Evolutionary conservation across 805 yeast species (phyloP).

Genomic region (Barnettozyma sucrosica): DNA sequence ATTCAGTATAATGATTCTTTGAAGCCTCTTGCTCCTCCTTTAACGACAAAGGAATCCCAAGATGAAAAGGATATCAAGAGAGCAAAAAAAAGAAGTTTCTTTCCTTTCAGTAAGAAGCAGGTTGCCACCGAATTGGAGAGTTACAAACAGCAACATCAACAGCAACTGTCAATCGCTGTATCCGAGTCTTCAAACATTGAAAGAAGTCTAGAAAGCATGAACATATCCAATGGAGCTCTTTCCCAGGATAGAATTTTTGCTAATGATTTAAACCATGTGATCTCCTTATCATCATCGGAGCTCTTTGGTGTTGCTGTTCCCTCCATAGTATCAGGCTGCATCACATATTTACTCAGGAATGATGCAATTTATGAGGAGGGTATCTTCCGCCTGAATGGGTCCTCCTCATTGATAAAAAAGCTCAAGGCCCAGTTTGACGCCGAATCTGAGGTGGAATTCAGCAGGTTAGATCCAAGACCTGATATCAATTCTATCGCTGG

Average conservation of each 20-base stretch:
- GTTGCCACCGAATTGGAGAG: constrained; percentile 13
- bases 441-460: constrained; percentile 63
- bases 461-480: constrained; percentile 32
- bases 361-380: constrained; percentile 87
- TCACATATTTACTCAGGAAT: constrained; percentile 56
- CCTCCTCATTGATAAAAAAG: constrained; percentile 66
- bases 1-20: constrained; percentile 7
- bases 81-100: constrained; percentile 50
- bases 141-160: constrained; percentile 22
- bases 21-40: not conserved
- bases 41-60: not conserved
- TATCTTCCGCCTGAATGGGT: constrained; percentile 84
- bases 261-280: constrained; percentile 48
- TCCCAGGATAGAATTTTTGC: constrained; percentile 52
- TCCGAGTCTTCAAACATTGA: constrained; percentile 21
- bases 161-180: constrained; percentile 29
- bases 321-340: constrained; percentile 68
- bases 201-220: constrained; percentile 28
- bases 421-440: constrained; percentile 66
- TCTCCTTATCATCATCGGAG: constrained; percentile 44
- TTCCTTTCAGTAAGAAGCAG: constrained; percentile 44
- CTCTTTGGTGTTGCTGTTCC: constrained; percentile 49
- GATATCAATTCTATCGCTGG: constrained; percentile 90
- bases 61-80: constrained; percentile 35
- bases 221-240: constrained; percentile 12